These are phyloP conservation scores for Cylindrotheca closterium DNA, from an alignment of 108 stramenopile species.

Conservation along the genomic window DNA sequence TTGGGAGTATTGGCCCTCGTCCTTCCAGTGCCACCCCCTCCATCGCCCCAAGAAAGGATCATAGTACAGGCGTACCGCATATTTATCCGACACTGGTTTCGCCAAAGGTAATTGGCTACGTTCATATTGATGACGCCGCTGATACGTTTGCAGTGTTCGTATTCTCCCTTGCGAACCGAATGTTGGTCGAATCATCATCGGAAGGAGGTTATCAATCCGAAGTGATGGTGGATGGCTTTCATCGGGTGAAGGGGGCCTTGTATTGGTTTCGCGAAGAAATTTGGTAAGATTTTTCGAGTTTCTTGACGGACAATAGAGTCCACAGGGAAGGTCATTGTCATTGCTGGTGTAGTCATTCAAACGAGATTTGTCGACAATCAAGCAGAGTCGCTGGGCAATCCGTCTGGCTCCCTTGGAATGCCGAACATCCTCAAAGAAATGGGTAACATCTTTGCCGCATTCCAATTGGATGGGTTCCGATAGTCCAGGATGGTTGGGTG, in stretches of 20 bases:
- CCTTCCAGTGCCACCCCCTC: neutral
- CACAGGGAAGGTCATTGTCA: neutral
- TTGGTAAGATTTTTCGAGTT: neutral
- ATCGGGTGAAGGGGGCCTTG: neutral
- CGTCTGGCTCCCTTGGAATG: constrained; percentile 49
- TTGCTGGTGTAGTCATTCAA: neutral
- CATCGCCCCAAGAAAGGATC: neutral
- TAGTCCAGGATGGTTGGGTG: constrained; percentile 72
- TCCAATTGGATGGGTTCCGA: constrained; percentile 73
- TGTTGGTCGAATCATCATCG: no score
- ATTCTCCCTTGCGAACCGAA: no score
- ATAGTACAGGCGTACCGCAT: neutral
- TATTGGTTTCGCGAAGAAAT: neutral
- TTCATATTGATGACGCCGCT: neutral
- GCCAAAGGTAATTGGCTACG: neutral
- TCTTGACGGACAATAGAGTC: neutral
- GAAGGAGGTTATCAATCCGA: no score
- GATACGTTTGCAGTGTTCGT: neutral
- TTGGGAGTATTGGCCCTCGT: neutral
- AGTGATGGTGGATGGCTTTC: no score
- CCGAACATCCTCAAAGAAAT: constrained; percentile 74
- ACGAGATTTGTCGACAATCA: constrained; percentile 17
- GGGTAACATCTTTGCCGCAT: constrained; percentile 72
- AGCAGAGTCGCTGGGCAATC: constrained; percentile 36
- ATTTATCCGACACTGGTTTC: neutral